phyloP scores from a whole-genome alignment of 2,329 filamentous ascomycete species.

The Fusarium pilosicola region DNA sequence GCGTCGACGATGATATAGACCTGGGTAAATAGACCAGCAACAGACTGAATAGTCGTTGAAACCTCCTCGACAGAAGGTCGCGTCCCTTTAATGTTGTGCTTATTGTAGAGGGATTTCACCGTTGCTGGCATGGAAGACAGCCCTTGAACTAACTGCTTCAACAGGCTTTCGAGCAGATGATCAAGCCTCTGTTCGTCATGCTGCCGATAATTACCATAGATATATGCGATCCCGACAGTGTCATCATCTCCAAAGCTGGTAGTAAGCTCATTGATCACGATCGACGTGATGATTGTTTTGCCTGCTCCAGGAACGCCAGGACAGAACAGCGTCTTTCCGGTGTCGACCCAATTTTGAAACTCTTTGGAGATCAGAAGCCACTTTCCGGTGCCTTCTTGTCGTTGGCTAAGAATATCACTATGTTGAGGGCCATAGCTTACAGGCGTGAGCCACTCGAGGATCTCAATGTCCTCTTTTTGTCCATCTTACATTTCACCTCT shows the following conservation, averaged over 20 bases:
- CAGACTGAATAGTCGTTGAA: accelerated
- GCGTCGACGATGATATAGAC: not conserved
- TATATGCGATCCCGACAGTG: accelerated
- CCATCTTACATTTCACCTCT: not conserved
- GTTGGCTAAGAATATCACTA: not conserved
- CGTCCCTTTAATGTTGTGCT: accelerated
- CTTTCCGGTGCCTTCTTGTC: not conserved
- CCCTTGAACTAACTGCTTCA: not conserved
- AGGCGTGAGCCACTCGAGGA: not conserved
- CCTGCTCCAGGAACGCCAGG: not conserved
- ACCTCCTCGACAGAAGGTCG: not conserved
- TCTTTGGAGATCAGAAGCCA: accelerated
- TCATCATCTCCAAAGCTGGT: not conserved
- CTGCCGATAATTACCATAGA: not conserved
- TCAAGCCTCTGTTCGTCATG: accelerated
- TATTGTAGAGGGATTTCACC: accelerated
- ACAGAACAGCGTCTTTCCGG: accelerated
- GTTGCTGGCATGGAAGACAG: not conserved
- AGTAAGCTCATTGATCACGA: not conserved
- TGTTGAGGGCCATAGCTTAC: not conserved
- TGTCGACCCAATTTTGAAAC: accelerated
- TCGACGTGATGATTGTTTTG: not conserved
- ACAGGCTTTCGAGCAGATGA: accelerated
- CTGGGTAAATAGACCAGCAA: not conserved
- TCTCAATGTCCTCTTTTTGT: accelerated